Percentiles rank a stretch among this genome's conserved stretches.
phyloP scores from a whole-genome alignment of 805 yeast genomes.

The Metschnikowia kunwiensis region DNA sequence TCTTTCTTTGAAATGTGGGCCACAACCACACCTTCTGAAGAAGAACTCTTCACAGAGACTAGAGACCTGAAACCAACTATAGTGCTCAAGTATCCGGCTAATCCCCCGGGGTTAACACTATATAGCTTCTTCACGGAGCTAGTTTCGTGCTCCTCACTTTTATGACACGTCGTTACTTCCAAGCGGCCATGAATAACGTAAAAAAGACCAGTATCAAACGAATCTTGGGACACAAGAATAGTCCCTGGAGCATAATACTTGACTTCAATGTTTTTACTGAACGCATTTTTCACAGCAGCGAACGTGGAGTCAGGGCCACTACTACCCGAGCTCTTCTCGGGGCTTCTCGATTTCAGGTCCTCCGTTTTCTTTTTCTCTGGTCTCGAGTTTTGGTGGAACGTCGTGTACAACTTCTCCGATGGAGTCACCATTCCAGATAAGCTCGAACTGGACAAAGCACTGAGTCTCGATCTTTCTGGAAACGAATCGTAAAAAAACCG shows the following conservation, averaged over 20 bases:
- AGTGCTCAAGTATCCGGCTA: constrained; percentile 85
- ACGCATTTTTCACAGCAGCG: constrained; percentile 51
- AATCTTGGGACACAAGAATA: constrained; percentile 59
- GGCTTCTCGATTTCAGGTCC: constrained; percentile 3
- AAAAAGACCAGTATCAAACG: constrained; percentile 68
- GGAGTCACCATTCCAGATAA: constrained; percentile 1
- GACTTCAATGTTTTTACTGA: constrained; percentile 59
- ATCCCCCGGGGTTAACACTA: constrained; percentile 68
- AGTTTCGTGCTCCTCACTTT: constrained; percentile 3
- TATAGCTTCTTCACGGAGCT: constrained; percentile 42
- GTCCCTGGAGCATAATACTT: constrained; percentile 51
- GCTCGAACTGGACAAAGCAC: constrained; percentile 5
- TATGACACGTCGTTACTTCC: constrained; percentile 43
- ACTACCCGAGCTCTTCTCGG: neutral
- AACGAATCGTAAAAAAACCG: constrained; percentile 20
- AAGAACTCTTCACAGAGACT: constrained; percentile 61
- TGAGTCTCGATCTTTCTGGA: constrained; percentile 16
- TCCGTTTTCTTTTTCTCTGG: constrained; percentile 1
- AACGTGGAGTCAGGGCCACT: constrained; percentile 33
- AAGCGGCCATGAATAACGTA: constrained; percentile 78
- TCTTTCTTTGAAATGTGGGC: constrained; percentile 67
- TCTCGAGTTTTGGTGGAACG: constrained; percentile 23
- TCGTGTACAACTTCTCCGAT: constrained; percentile 29
- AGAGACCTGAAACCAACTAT: constrained; percentile 77
- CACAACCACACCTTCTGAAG: constrained; percentile 50